Evolutionary conservation across 2,329 filamentous ascomycete species (phyloP).

Genomic region (Sporothrix protearum): DNA sequence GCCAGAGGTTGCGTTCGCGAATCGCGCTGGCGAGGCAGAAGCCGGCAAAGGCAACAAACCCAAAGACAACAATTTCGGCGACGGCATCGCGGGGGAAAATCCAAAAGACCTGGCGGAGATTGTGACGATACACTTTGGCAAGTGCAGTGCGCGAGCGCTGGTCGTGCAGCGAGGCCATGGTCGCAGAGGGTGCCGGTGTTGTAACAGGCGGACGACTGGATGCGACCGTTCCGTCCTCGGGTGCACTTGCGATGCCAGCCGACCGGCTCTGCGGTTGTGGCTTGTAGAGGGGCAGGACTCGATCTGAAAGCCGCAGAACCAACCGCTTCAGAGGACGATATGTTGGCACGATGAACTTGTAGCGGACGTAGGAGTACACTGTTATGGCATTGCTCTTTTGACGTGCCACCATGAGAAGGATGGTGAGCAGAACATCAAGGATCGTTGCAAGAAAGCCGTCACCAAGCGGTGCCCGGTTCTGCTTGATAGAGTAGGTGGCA

Average conservation of each 20-base stretch:
- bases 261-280: neutral
- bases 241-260: neutral
- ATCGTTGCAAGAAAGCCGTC: neutral
- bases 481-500: neutral
- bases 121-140: neutral
- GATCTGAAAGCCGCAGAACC: neutral
- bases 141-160: neutral
- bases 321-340: neutral
- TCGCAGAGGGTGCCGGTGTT: neutral
- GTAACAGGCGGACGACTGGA: neutral
- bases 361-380: neutral
- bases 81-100: neutral
- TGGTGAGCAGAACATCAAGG: neutral
- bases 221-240: neutral
- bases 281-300: too few species aligned
- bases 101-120: neutral
- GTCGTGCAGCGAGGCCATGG: neutral
- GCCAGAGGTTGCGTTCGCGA: slow-evolving; percentile 2
- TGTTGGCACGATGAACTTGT: neutral
- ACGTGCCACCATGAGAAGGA: neutral
- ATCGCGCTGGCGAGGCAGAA: neutral
- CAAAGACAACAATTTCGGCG: neutral
- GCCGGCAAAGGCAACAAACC: neutral
- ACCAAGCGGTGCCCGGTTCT: neutral
- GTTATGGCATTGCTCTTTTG: neutral